These are phyloP conservation scores for Eucalyptus regnans DNA, from an alignment of 345 rosid species.

Conservation along the genomic window DNA sequence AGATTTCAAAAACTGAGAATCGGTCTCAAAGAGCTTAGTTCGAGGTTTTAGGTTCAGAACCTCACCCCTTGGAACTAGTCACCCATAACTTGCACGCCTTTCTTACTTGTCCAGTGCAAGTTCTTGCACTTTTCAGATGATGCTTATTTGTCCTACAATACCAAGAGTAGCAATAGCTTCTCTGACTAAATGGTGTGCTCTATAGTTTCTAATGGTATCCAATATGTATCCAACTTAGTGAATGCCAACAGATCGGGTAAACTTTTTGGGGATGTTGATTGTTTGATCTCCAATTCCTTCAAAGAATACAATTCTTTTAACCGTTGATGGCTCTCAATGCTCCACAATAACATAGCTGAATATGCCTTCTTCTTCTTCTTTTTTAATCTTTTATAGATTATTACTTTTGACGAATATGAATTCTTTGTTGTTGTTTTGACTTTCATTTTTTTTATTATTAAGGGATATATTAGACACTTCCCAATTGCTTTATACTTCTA, in stretches of 20 bases:
- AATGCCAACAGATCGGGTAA: background rate
- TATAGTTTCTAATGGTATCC: background rate
- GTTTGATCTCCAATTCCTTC: background rate
- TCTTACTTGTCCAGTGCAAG: background rate
- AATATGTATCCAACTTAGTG: background rate
- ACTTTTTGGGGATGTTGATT: background rate
- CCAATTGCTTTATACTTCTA: background rate
- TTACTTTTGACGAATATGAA: background rate
- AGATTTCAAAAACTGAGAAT: background rate
- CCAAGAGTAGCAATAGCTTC: background rate
- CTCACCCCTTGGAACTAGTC: background rate
- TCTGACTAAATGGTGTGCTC: background rate
- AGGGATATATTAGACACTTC: background rate
- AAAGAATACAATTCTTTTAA: background rate
- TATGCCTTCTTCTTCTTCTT: background rate
- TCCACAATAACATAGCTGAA: background rate
- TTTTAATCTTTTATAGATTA: background rate
- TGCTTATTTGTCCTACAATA: background rate
- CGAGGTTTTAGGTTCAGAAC: fast-evolving
- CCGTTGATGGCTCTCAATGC: background rate
- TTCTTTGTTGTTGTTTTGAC: background rate
- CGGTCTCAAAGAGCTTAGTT: background rate
- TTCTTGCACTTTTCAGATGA: background rate
- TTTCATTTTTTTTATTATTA: background rate
- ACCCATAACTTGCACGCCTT: background rate